Percentiles rank a stretch among this genome's conserved stretches.
Evolutionary conservation across 441 rosid genomes (phyloP).

Genomic region (Populus hybrid): DNA sequence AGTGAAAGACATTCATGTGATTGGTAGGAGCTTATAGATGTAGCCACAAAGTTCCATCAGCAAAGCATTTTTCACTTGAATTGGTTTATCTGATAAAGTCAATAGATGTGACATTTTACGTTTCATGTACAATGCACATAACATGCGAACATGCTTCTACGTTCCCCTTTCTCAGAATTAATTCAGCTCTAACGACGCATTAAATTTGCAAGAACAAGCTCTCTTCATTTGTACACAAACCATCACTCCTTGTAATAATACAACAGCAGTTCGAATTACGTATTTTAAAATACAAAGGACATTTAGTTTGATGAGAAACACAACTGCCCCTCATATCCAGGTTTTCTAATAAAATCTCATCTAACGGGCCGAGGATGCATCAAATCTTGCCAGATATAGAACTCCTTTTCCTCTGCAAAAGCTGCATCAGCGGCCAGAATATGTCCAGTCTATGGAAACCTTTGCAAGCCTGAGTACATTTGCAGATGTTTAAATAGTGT

Average conservation of each 20-base stretch:
- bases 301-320: not conserved
- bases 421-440: conserved; percentile 75
- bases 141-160: not conserved
- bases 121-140: not conserved
- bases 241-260: not conserved
- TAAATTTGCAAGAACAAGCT: not conserved
- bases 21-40: too few species aligned
- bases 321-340: not conserved
- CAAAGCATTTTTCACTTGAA: too few species aligned
- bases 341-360: not conserved
- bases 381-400: conserved; percentile 33
- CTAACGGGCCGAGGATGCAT: not conserved
- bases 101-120: not conserved
- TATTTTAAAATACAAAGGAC: not conserved
- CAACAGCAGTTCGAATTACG: not conserved
- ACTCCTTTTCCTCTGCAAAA: conserved; percentile 40
- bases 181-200: not conserved
- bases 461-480: conserved; percentile 38
- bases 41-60: too few species aligned
- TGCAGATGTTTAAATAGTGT: not conserved
- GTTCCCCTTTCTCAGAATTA: not conserved
- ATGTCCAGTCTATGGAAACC: conserved; percentile 63
- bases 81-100: too few species aligned
- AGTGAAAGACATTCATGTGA: too few species aligned
- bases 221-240: not conserved